Conservation (phyloP, 768 basidiomycete species). For the Hortiboletus flavorubellus region DNA sequence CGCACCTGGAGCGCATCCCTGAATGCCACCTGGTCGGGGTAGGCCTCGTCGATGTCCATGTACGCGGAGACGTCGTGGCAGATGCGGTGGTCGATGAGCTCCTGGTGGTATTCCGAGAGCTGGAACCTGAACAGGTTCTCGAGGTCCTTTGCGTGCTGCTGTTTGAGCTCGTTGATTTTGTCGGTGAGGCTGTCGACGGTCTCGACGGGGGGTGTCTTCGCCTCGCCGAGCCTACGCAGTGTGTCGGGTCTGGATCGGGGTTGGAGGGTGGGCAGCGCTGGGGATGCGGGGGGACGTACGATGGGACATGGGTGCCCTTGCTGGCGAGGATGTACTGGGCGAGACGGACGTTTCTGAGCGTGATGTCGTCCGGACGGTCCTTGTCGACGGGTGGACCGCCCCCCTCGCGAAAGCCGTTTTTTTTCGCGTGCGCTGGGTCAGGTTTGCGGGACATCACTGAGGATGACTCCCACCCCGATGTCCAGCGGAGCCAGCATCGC, state of each 20-base stretch:
- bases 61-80: constrained; percentile 26
- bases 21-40: constrained; percentile 27
- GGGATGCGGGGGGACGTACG: constrained; percentile 28
- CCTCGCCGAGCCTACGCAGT: constrained; percentile 22
- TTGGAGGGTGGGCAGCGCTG: not conserved
- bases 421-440: not conserved
- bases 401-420: constrained; percentile 26
- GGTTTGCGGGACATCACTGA: too few relatives aligned
- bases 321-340: constrained; percentile 41
- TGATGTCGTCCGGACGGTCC: constrained; percentile 21
- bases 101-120: constrained; percentile 30
- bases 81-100: constrained; percentile 29
- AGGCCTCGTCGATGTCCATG: constrained; percentile 27
- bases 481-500: too few relatives aligned
- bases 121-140: constrained; percentile 31
- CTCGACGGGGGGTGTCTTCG: constrained; percentile 14
- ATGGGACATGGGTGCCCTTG: constrained; percentile 38
- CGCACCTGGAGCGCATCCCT: constrained; percentile 21
- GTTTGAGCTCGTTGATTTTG: constrained; percentile 30
- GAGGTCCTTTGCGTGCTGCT: constrained; percentile 30
- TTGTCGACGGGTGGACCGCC: constrained; percentile 7
- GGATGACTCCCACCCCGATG: too few relatives aligned
- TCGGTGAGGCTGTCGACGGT: constrained; percentile 25
- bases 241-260: constrained; percentile 15
- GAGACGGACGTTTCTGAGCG: constrained; percentile 31